Percentiles rank a stretch among this genome's conserved stretches.
Conservation (phyloP, 345 rosid genomes). For the Anacardium occidentale region DNA sequence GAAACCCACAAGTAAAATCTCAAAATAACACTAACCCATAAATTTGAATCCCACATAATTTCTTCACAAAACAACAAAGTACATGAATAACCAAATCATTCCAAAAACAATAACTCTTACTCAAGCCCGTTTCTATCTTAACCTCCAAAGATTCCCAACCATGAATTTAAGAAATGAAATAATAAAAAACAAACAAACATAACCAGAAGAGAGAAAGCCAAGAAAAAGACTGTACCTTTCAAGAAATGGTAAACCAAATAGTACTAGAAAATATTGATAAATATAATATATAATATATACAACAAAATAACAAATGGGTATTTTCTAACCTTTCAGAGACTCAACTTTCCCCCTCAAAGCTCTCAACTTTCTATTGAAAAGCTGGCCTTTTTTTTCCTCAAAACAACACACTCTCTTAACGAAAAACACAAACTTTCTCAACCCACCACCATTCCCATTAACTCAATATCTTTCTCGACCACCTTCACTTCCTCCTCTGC, state of each 20-base stretch:
- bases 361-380: background rate
- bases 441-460: slow-evolving; percentile 6
- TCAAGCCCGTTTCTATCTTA: background rate
- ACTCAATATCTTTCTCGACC: background rate
- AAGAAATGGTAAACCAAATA: slow-evolving; percentile 13
- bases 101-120: background rate
- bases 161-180: background rate
- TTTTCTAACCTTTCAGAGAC: slow-evolving; percentile 7
- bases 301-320: slow-evolving; percentile 17
- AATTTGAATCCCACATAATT: background rate
- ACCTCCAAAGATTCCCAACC: background rate
- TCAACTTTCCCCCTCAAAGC: slow-evolving; percentile 5
- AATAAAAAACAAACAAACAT: slow-evolving; percentile 2
- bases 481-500: background rate
- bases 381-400: background rate
- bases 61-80: background rate
- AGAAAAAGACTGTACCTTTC: slow-evolving; percentile 21
- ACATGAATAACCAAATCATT: background rate
- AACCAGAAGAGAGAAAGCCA: slow-evolving; percentile 6
- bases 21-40: background rate
- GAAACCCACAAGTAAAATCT: slow-evolving; percentile 17
- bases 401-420: background rate
- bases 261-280: slow-evolving; percentile 7
- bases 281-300: too few species aligned
- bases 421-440: background rate